Conservation (phyloP, 1,284 basidiomycete genomes). For the Ceratobasidium sp. region DNA sequence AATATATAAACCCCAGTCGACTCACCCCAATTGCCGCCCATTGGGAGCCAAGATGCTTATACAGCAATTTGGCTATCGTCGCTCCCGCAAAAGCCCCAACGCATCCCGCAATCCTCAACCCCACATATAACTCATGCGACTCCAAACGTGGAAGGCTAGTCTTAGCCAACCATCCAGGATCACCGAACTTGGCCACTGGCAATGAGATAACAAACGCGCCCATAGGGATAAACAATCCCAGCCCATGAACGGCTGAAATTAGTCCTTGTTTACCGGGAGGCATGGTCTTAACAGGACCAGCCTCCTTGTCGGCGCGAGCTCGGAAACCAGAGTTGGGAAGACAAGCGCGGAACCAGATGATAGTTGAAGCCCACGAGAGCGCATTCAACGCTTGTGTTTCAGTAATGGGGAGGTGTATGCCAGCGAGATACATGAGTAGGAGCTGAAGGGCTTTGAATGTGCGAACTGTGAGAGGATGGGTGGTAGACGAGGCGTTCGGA, state of each 20-base stretch:
- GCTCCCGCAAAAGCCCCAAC: conserved; percentile 1
- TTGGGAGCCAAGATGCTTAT: conserved; percentile 30
- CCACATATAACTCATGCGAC: conserved; percentile 13
- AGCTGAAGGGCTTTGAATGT: background rate
- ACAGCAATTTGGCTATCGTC: background rate
- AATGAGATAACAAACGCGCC: conserved; percentile 9
- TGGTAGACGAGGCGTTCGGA: background rate
- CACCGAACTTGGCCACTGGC: conserved; percentile 12
- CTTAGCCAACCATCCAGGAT: background rate
- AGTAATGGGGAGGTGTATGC: conserved; percentile 19
- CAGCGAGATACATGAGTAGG: conserved; percentile 31
- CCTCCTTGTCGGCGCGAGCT: conserved; percentile 9
- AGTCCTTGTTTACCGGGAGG: conserved; percentile 30
- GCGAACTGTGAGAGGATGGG: background rate
- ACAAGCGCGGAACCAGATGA: conserved; percentile 13
- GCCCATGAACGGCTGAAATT: conserved; percentile 23
- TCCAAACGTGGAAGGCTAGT: background rate
- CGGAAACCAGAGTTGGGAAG: background rate
- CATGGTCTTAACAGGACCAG: conserved; percentile 19
- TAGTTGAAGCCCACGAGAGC: conserved; percentile 2
- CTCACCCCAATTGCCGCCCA: conserved; percentile 36
- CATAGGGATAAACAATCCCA: conserved; percentile 27
- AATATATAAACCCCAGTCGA: too few relatives aligned
- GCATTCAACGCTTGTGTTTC: conserved; percentile 34
- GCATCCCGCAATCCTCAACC: conserved; percentile 24